Base-by-base conservation (phyloP, 345 rosid genomes). In the Dimocarpus longan region DNA sequence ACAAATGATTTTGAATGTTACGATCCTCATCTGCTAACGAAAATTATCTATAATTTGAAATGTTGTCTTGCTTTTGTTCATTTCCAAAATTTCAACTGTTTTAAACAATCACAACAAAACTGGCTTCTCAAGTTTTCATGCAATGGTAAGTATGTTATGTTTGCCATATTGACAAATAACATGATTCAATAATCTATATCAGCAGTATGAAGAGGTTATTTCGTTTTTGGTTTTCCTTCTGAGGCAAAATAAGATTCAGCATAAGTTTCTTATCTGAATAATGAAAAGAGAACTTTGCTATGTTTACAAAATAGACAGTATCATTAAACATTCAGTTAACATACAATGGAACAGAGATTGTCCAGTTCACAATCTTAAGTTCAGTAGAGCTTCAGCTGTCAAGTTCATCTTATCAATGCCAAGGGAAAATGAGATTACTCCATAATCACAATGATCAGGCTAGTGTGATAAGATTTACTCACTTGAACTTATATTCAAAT, bases 331-430 rank as follows among this genome's bases (percentile, higher is more conserved):
- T 60, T 22, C 65, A 60, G 5, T 60, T 21, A 60, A 52, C 2
- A 60, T 60, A 60, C 65, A 8, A 60, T 10, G 24, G 24, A 9
- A 40, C 50, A 68, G 50, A 68, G 54, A n/a, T 68, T 10, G 50
- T 68, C 32, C 43, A 43, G 28, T 19, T 42, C 24, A 42, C 54
- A 68, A 8, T 18, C 5, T 22, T 4, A 68, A 68, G 71, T 21
- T 68, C 50, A 10, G 71, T 43, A 68, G 71, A 40, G n/a, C 71
- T 19, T 5, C 50, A 67, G 71, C 71, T 40, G 71, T 40, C 50
- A 40, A 39, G 48, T 44, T 68, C 8, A 5, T 42, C 46, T 42
- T 44, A 46, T 46, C 52, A 8, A 42, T 57, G 26, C 11, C 63
- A 21, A n/a, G 10, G 3, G 12, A 15, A 68, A 5, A 42, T 13